A percentile compares a stretch with the other conserved stretches of the same genome.
These are phyloP conservation scores for Ceratobasidium theobromae DNA, from an alignment of 1,284 basidiomycete species.

Conservation along the genomic window DNA sequence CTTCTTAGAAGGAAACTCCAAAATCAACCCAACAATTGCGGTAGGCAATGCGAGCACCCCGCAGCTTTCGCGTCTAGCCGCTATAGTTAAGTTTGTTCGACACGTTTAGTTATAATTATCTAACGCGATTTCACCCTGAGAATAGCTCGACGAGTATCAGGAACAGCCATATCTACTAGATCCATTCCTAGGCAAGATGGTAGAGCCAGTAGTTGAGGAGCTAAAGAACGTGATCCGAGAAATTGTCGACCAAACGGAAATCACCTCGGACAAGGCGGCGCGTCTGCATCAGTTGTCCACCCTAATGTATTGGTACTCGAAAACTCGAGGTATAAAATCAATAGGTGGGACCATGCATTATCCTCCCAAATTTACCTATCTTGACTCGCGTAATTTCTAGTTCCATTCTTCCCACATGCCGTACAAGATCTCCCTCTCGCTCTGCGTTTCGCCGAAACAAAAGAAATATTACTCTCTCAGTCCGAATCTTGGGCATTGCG, in stretches of 20 bases:
- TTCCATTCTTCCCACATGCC: constrained; percentile 89
- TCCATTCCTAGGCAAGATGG: constrained; percentile 84
- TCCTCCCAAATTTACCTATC: constrained; percentile 33
- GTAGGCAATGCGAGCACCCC: constrained; percentile 17
- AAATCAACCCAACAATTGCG: background rate
- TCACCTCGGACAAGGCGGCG: constrained; percentile 24
- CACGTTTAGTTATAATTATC: background rate
- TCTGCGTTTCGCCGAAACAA: constrained; percentile 54
- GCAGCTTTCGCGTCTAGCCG: constrained; percentile 1
- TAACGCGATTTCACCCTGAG: background rate
- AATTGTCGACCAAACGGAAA: constrained; percentile 42
- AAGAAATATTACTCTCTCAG: constrained; percentile 34
- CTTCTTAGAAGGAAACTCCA: constrained; percentile 10
- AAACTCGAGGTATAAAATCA: constrained; percentile 89
- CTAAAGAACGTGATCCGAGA: constrained; percentile 61
- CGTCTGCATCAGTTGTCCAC: constrained; percentile 59
- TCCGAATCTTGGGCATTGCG: constrained; percentile 73
- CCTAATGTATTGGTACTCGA: constrained; percentile 82
- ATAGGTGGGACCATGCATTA: constrained; percentile 64
- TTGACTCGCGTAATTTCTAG: constrained; percentile 49
- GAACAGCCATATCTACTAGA: constrained; percentile 95
- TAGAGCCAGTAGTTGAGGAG: constrained; percentile 72
- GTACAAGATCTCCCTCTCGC: constrained; percentile 78
- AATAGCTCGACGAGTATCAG: constrained; percentile 89
- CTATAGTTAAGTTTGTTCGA: constrained; percentile 18